These are phyloP conservation scores for Pterula multifida DNA, from an alignment of 1,284 basidiomycete species.

Conservation along the genomic window DNA sequence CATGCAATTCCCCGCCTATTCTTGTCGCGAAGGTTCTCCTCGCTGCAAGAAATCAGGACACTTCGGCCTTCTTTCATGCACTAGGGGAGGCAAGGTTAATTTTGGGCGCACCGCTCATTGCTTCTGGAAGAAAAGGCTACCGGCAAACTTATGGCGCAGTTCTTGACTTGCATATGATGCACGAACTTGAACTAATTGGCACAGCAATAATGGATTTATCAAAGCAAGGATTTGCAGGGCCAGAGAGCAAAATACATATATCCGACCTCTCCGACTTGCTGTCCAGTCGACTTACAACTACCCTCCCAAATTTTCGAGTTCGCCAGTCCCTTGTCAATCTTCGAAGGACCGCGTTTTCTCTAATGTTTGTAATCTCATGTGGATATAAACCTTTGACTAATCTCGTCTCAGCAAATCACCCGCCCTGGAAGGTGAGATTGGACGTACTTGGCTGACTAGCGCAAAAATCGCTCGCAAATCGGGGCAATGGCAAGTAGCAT, in stretches of 20 bases:
- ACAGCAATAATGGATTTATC: constrained; percentile 26
- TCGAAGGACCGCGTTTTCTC: constrained; percentile 74
- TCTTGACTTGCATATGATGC: constrained; percentile 78
- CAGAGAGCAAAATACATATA: constrained; percentile 22
- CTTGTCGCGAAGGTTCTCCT: constrained; percentile 78
- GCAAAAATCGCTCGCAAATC: constrained; percentile 94
- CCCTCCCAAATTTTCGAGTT: constrained; percentile 85
- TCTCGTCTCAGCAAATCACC: constrained; percentile 17
- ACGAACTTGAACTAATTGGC: constrained; percentile 80
- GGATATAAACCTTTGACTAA: constrained; percentile 3
- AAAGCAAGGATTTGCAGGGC: constrained; percentile 23
- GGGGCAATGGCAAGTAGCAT: constrained; percentile 93
- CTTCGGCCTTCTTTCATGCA: constrained; percentile 31
- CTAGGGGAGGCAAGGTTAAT: constrained; percentile 62
- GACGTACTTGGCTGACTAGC: constrained; percentile 83
- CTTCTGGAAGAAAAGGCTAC: constrained; percentile 74
- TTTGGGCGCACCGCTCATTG: constrained; percentile 74
- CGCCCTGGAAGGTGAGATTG: constrained; percentile 50
- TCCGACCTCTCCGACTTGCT: constrained; percentile 35
- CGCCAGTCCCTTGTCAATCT: constrained; percentile 88
- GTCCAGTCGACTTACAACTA: constrained; percentile 58
- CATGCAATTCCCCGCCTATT: constrained; percentile 46
- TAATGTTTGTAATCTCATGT: constrained; percentile 37
- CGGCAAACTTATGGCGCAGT: constrained; percentile 81
- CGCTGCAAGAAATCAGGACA: constrained; percentile 56